Evolutionary conservation across 1,284 basidiomycete genomes (phyloP).

Genomic region (Tilletia indica): DNA sequence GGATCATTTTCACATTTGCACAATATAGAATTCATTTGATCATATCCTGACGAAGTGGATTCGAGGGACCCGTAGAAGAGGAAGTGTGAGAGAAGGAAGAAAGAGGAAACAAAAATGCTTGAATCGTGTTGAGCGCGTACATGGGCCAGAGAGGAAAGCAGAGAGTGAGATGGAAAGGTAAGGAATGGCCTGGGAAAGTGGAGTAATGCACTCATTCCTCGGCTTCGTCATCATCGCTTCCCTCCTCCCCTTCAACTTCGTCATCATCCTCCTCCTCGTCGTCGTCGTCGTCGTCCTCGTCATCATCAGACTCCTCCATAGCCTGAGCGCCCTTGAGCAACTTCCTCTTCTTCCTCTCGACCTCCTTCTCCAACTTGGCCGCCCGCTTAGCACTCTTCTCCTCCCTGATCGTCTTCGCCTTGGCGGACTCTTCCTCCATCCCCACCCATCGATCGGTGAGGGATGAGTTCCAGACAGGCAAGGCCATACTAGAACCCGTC

Average conservation of each 20-base stretch:
- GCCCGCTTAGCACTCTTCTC: conserved; percentile 9
- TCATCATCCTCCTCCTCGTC: background rate
- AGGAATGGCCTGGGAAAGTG: too few species aligned
- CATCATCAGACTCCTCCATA: conserved; percentile 12
- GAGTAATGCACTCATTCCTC: background rate
- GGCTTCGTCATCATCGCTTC: background rate
- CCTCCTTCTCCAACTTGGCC: conserved; percentile 16
- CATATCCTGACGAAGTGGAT: background rate
- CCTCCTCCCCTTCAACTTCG: background rate
- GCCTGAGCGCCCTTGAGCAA: conserved; percentile 13
- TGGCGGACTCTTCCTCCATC: conserved; percentile 18
- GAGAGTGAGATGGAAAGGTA: background rate
- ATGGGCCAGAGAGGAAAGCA: background rate
- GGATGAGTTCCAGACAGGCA: conserved; percentile 83
- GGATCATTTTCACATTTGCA: too few species aligned
- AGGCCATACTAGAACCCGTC: conserved; percentile 75
- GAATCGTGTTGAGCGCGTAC: too few species aligned
- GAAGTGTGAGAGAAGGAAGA: background rate
- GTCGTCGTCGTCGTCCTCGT: background rate
- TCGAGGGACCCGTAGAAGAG: background rate
- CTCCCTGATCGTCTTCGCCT: conserved; percentile 19
- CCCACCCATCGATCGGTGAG: conserved; percentile 57
- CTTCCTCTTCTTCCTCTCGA: conserved; percentile 17
- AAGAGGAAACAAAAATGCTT: too few species aligned
- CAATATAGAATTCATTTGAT: too few species aligned